Percentiles rank a stretch among this genome's conserved stretches.
phyloP scores from a whole-genome alignment of 2,329 filamentous ascomycete species.

The Blastomyces parvus region DNA sequence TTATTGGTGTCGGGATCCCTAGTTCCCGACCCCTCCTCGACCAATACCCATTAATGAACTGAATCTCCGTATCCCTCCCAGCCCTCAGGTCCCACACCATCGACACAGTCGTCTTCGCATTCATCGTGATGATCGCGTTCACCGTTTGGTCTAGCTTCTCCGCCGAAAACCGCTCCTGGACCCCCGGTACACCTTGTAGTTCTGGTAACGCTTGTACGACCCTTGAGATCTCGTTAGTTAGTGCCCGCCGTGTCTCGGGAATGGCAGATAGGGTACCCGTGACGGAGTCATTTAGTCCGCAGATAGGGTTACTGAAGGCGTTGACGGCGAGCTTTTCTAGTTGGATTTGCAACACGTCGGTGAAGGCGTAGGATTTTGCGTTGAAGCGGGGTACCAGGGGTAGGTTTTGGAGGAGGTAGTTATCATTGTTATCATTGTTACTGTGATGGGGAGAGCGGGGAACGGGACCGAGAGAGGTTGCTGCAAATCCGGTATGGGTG shows the following conservation, averaged over 20 bases:
- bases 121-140: slow-evolving; percentile 45
- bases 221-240: slow-evolving; percentile 63
- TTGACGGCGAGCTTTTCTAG: slow-evolving; percentile 69
- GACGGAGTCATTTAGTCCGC: slow-evolving; percentile 63
- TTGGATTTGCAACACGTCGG: slow-evolving; percentile 60
- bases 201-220: slow-evolving; percentile 70
- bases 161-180: slow-evolving; percentile 50
- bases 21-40: slow-evolving; percentile 65
- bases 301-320: slow-evolving; percentile 69
- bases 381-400: slow-evolving; percentile 53
- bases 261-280: slow-evolving; percentile 62
- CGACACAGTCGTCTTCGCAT: slow-evolving; percentile 49
- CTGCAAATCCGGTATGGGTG: slow-evolving; percentile 50
- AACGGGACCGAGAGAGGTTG: slow-evolving; percentile 47
- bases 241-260: slow-evolving; percentile 55
- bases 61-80: slow-evolving; percentile 61
- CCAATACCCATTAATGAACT: slow-evolving; percentile 87
- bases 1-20: slow-evolving; percentile 44
- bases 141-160: slow-evolving; percentile 53
- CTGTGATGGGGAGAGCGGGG: slow-evolving; percentile 12
- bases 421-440: slow-evolving; percentile 28
- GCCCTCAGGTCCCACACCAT: slow-evolving; percentile 58
- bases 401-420: slow-evolving; percentile 57
- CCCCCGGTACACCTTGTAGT: slow-evolving; percentile 50
- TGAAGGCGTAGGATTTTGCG: slow-evolving; percentile 49